A percentile compares a stretch with the other conserved stretches of the same genome.
phyloP scores from a whole-genome alignment of 2,329 filamentous ascomycete genomes.

The Colletotrichum lindemuthianum region DNA sequence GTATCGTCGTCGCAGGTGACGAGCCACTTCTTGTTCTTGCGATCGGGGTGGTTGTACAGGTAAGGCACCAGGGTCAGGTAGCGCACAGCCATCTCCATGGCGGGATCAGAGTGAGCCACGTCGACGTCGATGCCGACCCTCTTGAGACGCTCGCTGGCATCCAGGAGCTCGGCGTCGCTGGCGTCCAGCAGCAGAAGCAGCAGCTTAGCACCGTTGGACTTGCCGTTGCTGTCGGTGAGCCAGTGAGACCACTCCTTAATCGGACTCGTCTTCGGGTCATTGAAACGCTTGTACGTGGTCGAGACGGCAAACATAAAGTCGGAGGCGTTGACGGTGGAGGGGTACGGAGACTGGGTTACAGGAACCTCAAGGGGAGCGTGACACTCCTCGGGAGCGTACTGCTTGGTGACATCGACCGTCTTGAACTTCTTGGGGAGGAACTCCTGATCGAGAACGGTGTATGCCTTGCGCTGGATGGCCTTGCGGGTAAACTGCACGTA shows the following conservation, averaged over 20 bases:
- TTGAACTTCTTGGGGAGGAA: conserved; percentile 59
- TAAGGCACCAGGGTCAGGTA: conserved; percentile 66
- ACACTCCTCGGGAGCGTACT: conserved; percentile 54
- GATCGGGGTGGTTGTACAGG: conserved; percentile 62
- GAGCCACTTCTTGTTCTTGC: conserved; percentile 65
- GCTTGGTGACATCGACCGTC: conserved; percentile 57
- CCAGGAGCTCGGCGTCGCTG: conserved; percentile 59
- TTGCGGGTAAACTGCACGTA: conserved; percentile 63
- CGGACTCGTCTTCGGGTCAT: conserved; percentile 59
- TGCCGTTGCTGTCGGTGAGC: conserved; percentile 65
- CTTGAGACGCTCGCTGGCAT: conserved; percentile 57
- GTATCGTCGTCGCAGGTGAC: conserved; percentile 73
- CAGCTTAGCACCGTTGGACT: conserved; percentile 66
- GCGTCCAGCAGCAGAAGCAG: conserved; percentile 65
- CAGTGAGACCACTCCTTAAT: conserved; percentile 70
- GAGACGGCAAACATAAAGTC: conserved; percentile 70
- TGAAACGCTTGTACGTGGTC: conserved; percentile 66
- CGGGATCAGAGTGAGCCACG: conserved; percentile 63
- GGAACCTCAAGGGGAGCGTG: conserved; percentile 60
- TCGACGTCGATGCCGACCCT: conserved; percentile 65
- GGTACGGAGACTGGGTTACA: conserved; percentile 61
- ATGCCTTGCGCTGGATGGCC: conserved; percentile 58
- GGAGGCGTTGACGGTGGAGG: conserved; percentile 61
- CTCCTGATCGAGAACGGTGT: conserved; percentile 60
- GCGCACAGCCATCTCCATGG: conserved; percentile 66